Evolutionary conservation across 1,284 basidiomycete species (phyloP), one percentile per base, ranked within the genome.

Genomic region (Cutaneotrichosporon curvatum): DNA sequence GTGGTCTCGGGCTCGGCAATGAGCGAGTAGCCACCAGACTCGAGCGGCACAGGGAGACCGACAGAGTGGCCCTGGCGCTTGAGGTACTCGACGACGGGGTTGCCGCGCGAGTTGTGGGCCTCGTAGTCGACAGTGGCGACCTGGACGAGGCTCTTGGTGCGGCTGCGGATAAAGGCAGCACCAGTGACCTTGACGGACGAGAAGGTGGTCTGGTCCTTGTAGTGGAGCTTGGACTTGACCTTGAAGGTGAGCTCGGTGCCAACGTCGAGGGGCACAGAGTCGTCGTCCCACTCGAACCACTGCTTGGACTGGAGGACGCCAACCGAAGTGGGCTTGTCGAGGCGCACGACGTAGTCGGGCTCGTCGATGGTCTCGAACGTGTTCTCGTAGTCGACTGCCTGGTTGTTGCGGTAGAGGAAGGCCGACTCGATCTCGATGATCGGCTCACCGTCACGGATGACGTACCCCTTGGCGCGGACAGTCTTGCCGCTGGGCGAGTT

Each of bases 231-330:
- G 15, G 87, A 89, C 61, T 82, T 80, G 57, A 87, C 78, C 55
- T 86, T 84, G 86, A 98, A 95, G 58, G 91, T 81, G 44, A 98
- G 82, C 3, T 79, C 80, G 36, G 85, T 85, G 35, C 89, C 90
- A 11, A 85, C 80, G 48, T 81, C 74, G 35, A 91, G 81, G 33
- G 87, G 83, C 52, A 81, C 79, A 8, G 82, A 76, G 45, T 87
- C 83, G 63, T 94, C 83, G 48, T 86, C 82, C 94, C 92, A 97
- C 48, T 85, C 82, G 72, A 98, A 94, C 94, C 95, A 98, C 68
- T 94, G 87, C 78, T 98, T 98, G 50, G 88, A 89, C 65, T 87
- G 81, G 14, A 98, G 75, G 16, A 98, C 88, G 42, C 90, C 89
- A 55, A 95, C 84, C 37, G 81, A 81, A 2, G 88, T 85, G 56